Evolutionary conservation across 2,329 filamentous ascomycete genomes (phyloP), one percentile per base, ranked within the genome.

Genomic region (Huntiella abstrusa): DNA sequence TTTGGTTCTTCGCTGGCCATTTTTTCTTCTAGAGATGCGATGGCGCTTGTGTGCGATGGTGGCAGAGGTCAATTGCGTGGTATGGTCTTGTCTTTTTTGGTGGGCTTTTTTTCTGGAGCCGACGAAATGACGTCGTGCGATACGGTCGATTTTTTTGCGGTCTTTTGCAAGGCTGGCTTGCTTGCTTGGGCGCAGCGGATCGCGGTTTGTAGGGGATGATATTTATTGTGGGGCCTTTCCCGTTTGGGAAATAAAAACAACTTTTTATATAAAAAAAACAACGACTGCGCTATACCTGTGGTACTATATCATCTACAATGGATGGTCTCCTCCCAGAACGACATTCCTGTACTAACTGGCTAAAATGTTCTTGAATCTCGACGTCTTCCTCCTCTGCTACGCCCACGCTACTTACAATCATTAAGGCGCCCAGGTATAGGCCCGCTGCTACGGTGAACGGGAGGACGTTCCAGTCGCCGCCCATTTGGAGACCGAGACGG

Each of bases 1-100:
- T 68, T 68, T n/a, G 65, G 48, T 33, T 50, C 48, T 36, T 50
- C 48, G 38, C 41, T 41, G 19, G 49, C 15, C 49, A 51, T 51
- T 42, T 41, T 41, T 44, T 44, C 5, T 19, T 19, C 17, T 4
- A 5, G 10, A 3, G 17, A 19, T 4, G 17, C 17, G 17, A 19
- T 19, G 17, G n/a, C 13, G 13, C 6, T 12, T 5, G 17, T 19
- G 17, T 44, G 41, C 1, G 19, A 10, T 36, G 33, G 22, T 28
- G 10, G 22, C 22, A 7, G 6, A 7, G 22, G 22, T 8, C 22
- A 8, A 28, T 28, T 28, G 8, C 5, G 6, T 28, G 22, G 22
- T 28, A 28, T 28, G 4, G 7, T 7, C 22, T 28, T 28, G 6
- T 3, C 7, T 28, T 28, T 28, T 28, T 28, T 28, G 3, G 3